These are phyloP conservation scores for Paecilomyces fulvus DNA, from an alignment of 2,329 filamentous ascomycete genomes.

Conservation along the genomic window DNA sequence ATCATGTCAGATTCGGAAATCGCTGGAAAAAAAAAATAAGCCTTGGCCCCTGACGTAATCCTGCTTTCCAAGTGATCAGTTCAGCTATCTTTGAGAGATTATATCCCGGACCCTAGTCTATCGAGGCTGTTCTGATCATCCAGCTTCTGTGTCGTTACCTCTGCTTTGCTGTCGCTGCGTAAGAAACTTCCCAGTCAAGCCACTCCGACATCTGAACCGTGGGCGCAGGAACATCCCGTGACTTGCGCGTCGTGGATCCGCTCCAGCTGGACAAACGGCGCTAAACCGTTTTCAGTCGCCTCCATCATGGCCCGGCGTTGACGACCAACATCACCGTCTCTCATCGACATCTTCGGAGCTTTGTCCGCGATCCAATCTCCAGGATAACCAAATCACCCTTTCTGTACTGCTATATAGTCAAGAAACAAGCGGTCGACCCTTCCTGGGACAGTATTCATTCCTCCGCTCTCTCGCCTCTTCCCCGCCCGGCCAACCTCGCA, in stretches of 20 bases:
- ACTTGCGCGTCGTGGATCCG: conserved; percentile 8
- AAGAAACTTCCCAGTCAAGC: neutral
- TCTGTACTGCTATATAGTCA: neutral
- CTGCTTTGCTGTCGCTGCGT: neutral
- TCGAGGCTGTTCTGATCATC: too few species aligned
- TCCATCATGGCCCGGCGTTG: conserved; percentile 1
- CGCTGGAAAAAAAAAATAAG: too few species aligned
- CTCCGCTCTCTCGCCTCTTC: neutral
- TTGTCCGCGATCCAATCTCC: neutral
- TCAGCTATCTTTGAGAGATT: neutral
- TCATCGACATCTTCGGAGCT: neutral
- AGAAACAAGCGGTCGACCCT: neutral
- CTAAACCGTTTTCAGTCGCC: conserved; percentile 17
- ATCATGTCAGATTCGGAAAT: too few species aligned
- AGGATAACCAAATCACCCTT: neutral
- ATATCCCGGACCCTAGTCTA: neutral
- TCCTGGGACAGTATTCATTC: neutral
- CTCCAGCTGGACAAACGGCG: conserved; percentile 3
- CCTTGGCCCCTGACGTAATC: neutral
- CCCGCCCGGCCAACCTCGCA: neutral
- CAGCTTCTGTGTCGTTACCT: neutral
- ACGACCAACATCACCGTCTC: conserved; percentile 15
- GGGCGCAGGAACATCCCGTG: conserved; percentile 18
- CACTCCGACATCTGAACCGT: neutral
- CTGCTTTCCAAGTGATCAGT: neutral